Evolutionary conservation across 2,329 filamentous ascomycete species (phyloP), one percentile per base, ranked within the genome.

Genomic region (Claviceps digitariae): DNA sequence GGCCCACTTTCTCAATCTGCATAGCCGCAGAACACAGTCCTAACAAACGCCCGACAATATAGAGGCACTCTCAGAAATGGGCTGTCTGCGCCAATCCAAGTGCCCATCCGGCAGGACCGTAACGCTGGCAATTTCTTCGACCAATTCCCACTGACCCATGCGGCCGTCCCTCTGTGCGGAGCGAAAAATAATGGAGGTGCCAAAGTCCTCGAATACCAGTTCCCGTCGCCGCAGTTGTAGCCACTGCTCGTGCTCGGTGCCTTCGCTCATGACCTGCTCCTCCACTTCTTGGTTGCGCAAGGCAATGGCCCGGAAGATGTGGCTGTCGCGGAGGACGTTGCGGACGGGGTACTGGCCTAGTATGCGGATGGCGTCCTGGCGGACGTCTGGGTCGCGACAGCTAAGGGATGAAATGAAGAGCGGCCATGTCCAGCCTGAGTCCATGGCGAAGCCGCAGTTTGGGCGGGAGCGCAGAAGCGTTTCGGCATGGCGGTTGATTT

Each of bases 371-470:
- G 73, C 66, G 4, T 73, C 68, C 6, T 66, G 64, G 13, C 70
- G 63, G 4, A 74, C 67, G 0, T 59, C 55, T 3, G 62, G 60
- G 48, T 73, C 68, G 8, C 70, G 66, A 47, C 70, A 74, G 7
- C 66, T 68, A 59, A 71, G 69, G 0, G 71, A 63, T 3, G 68
- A 65, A 4, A 73, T 58, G 25, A 72, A 70, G 4, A 75, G 60
- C 0, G 71, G 70, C 70, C 72, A 72, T 7, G 70, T 72, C 60
- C 70, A 72, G 0, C 72, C 72, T 2, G 70, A 67, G 54, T 74
- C 72, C 69, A 74, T 71, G 1, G 72, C 66, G 54, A 74, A 74
- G 50, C 64, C 64, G n/a, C 67, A 68, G 54, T 59, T 69, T 12
- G 61, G 66, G 13, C 66, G 64, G 12, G 62, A 60, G 27, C 58